Percentiles rank a stretch among this genome's conserved stretches.
phyloP scores from a whole-genome alignment of 2,329 filamentous ascomycete genomes.

The Penicillium sp. region DNA sequence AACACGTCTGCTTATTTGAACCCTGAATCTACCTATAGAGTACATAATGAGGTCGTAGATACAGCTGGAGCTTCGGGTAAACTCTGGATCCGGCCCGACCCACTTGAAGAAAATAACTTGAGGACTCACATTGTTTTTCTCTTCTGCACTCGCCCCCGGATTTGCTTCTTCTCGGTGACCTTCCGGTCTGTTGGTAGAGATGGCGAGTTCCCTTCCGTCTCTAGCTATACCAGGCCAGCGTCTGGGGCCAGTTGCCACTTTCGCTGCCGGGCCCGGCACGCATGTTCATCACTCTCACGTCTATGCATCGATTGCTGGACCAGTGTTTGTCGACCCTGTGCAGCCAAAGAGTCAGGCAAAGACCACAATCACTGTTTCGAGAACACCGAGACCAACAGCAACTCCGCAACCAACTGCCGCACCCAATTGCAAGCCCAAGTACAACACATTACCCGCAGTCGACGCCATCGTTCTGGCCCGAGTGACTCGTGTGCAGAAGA shows the following conservation, averaged over 20 bases:
- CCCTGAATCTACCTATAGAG: neutral
- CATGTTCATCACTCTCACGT: constrained; percentile 78
- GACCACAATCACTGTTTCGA: constrained; percentile 47
- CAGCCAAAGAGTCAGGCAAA: constrained; percentile 35
- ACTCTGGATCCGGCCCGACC: constrained; percentile 9
- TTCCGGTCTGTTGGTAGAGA: constrained; percentile 20
- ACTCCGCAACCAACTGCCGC: constrained; percentile 4
- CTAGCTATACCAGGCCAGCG: constrained; percentile 81
- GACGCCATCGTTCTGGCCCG: constrained; percentile 80
- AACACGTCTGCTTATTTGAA: neutral
- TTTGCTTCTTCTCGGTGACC: neutral
- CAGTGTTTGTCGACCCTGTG: constrained; percentile 61
- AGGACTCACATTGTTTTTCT: constrained; percentile 4
- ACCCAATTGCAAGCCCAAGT: constrained; percentile 50
- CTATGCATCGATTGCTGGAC: constrained; percentile 81
- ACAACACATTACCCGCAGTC: constrained; percentile 80
- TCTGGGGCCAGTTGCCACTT: constrained; percentile 71
- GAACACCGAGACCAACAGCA: constrained; percentile 11
- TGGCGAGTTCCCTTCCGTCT: constrained; percentile 41
- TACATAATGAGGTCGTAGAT: neutral
- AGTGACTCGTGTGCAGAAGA: constrained; percentile 82
- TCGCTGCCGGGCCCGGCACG: constrained; percentile 78
- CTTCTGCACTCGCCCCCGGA: neutral
- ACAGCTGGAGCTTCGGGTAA: constrained; percentile 15
- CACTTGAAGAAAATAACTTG: constrained; percentile 7